Evolutionary conservation across 306 rosid species (phyloP), one percentile per base, ranked within the genome.

Genomic region (Trichosanthes cucumerina): DNA sequence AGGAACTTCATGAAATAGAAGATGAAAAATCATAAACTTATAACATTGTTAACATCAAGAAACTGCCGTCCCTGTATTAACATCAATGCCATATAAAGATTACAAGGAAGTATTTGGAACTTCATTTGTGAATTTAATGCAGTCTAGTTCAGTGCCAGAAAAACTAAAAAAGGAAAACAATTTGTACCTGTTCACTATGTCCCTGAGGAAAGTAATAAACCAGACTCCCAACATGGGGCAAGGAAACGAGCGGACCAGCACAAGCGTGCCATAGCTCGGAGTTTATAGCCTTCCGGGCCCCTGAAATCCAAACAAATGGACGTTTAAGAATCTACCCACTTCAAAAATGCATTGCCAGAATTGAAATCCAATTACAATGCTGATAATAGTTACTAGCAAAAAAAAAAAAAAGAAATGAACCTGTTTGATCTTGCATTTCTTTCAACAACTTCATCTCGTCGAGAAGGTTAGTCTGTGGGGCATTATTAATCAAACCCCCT

Each of bases 191-290:
- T 58, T 96, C 99, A 81, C 98, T 96, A 43, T 96, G 99, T 49
- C 99, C 99, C 83, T 96, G 99, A 82, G 99, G 97, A 71, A 96
- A 96, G 84, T 96, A 96, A 86, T 86, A 91, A 38, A 90, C 96
- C 77, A 91, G 93, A 71, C 93, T 86, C 7, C 99, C 99, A 44
- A 89, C 82, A 65, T 88, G 99, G 69, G 99, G 99, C 84, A 96
- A 73, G 28, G 86, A 88, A 34, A 91, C 99, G 68, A 96, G 97
- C 5, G 99, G 98, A 47, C 99, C 99, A 18, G 98, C 99, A 80
- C 99, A 96, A 81, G 99, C 98, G 81, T 96, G 98, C 99, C 99
- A 96, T 72, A 96, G 36, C 88, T 96, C 99, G 2, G 97, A 90
- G 85, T 85, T 96, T 54, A 96, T 88, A 66, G 87, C 82, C 90